These are phyloP conservation scores for Vitis hybrid DNA, from an alignment of 177 flowering plant species.

Conservation along the genomic window DNA sequence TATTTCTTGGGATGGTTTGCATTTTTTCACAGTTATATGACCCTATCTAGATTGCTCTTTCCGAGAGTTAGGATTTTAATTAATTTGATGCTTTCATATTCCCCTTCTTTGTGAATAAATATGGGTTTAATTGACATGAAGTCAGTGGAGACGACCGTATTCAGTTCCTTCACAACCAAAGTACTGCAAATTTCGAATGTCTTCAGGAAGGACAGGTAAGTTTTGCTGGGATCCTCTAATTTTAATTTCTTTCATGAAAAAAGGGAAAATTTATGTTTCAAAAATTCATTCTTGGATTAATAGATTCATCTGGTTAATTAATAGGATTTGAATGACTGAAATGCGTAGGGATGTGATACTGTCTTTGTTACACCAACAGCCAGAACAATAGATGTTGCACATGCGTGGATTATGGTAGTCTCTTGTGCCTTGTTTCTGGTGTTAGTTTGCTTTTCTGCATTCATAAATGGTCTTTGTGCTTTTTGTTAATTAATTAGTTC, in stretches of 20 bases:
- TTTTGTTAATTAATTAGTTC: too few relatives aligned
- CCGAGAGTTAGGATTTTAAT: too few relatives aligned
- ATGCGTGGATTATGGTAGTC: slow-evolving; percentile 88
- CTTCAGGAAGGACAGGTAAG: slow-evolving; percentile 75
- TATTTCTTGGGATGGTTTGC: too few relatives aligned
- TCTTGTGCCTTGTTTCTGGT: not conserved
- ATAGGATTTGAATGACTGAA: slow-evolving; percentile 16
- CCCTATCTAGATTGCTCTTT: too few relatives aligned
- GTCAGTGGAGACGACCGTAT: slow-evolving; percentile 85
- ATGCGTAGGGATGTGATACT: slow-evolving; percentile 81
- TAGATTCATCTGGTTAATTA: slow-evolving; percentile 8
- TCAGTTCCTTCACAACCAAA: slow-evolving; percentile 92
- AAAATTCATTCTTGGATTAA: not conserved
- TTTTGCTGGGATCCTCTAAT: not conserved
- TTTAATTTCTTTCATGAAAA: not conserved
- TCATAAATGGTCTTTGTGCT: too few relatives aligned
- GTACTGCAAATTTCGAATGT: slow-evolving; percentile 81
- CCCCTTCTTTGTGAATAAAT: not conserved
- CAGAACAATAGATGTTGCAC: slow-evolving; percentile 81
- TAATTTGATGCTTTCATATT: not conserved
- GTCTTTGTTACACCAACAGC: slow-evolving; percentile 95
- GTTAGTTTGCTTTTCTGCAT: slow-evolving; percentile 1
- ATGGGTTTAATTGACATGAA: slow-evolving; percentile 25
- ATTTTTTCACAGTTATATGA: too few relatives aligned
- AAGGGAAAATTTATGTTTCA: not conserved